A percentile compares a stretch with the other conserved stretches of the same genome.
Evolutionary conservation across 805 yeast species (phyloP).

Genomic region (Kurtzmaniella fragi): DNA sequence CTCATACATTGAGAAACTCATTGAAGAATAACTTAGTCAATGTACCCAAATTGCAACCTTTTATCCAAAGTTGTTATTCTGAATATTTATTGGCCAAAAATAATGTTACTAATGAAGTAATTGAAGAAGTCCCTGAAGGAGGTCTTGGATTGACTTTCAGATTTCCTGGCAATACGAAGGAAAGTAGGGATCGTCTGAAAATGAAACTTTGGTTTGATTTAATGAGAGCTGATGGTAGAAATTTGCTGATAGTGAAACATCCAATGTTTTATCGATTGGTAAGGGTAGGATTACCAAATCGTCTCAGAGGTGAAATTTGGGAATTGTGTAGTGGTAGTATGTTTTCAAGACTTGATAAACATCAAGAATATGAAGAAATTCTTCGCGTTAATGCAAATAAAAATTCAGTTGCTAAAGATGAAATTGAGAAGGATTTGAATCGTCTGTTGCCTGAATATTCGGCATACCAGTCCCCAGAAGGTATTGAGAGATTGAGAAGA

Average conservation of each 20-base stretch:
- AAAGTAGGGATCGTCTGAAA: constrained; percentile 74
- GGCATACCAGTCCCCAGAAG: constrained; percentile 84
- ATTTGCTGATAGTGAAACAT: constrained; percentile 67
- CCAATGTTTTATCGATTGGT: constrained; percentile 77
- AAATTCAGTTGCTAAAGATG: constrained; percentile 83
- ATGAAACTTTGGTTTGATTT: constrained; percentile 93
- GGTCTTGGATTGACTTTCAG: constrained; percentile 84
- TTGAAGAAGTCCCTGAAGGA: constrained; percentile 60
- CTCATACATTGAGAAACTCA: constrained; percentile 57
- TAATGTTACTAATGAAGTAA: constrained; percentile 36
- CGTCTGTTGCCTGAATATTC: constrained; percentile 94
- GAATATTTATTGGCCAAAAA: constrained; percentile 72
- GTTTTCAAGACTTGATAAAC: constrained; percentile 61
- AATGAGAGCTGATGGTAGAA: constrained; percentile 78
- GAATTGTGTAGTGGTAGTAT: constrained; percentile 86
- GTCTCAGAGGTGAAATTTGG: constrained; percentile 95
- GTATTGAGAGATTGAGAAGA: constrained; percentile 77
- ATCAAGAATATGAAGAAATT: constrained; percentile 53
- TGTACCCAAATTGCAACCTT: constrained; percentile 58
- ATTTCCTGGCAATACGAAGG: constrained; percentile 85
- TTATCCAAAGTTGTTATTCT: constrained; percentile 72
- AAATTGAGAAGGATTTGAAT: constrained; percentile 92
- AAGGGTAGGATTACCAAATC: constrained; percentile 90
- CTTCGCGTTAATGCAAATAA: constrained; percentile 59
- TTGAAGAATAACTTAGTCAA: constrained; percentile 60